phyloP scores from a whole-genome alignment of 257 asterid genomes.

The Jacaranda copaia region DNA sequence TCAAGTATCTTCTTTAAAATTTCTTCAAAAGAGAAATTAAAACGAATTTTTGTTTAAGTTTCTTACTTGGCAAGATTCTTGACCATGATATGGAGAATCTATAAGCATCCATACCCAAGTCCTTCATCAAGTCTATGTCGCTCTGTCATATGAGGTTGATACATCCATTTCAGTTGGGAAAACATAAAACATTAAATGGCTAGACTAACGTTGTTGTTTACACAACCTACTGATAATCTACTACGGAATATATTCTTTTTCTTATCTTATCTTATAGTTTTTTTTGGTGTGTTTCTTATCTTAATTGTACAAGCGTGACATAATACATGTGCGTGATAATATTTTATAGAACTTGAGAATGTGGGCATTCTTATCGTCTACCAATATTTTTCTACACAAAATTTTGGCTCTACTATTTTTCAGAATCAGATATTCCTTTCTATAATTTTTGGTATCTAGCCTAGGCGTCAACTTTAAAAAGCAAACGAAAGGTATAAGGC shows the following conservation, averaged over 20 bases:
- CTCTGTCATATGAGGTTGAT: constrained; percentile 51
- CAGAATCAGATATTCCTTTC: background rate
- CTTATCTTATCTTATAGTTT: background rate
- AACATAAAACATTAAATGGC: constrained; percentile 32
- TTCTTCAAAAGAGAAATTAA: background rate
- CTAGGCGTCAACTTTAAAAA: background rate
- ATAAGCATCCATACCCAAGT: constrained; percentile 86
- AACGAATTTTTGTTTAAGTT: background rate
- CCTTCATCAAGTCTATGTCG: constrained; percentile 84
- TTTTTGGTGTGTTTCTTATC: background rate
- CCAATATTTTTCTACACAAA: background rate
- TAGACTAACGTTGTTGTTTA: constrained; percentile 3
- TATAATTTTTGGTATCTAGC: background rate
- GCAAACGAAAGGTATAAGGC: background rate
- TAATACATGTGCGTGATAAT: background rate
- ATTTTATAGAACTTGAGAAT: background rate
- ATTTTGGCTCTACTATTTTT: constrained; percentile 8
- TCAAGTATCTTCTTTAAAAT: background rate
- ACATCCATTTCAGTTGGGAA: constrained; percentile 40
- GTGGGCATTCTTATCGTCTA: constrained; percentile 44
- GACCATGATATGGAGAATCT: constrained; percentile 95
- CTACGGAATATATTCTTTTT: constrained; percentile 30
- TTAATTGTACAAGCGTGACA: constrained; percentile 22
- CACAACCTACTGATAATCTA: constrained; percentile 16
- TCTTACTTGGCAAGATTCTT: constrained; percentile 82